phyloP scores from a whole-genome alignment of 306 rosid species.

The Trifolium fragiferum region DNA sequence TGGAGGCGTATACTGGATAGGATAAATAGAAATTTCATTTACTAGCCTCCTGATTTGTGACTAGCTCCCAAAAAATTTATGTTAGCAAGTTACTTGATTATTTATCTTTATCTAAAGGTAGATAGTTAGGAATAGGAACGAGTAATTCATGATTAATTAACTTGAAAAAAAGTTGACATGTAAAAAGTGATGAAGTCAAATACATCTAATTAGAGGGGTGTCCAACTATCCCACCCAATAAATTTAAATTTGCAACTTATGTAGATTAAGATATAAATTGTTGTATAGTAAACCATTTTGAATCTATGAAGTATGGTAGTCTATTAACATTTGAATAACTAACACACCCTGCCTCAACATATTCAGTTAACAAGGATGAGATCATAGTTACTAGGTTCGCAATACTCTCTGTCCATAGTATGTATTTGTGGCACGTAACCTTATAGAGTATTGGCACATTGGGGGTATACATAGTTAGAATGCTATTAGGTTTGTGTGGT shows the following conservation, averaged over 20 bases:
- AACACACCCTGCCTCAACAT: neutral
- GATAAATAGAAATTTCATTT: neutral
- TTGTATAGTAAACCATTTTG: neutral
- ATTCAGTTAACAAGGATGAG: neutral
- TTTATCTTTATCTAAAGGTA: neutral
- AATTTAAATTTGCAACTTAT: neutral
- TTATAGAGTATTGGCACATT: neutral
- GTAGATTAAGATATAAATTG: neutral
- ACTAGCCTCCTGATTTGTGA: neutral
- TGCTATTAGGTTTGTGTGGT: neutral
- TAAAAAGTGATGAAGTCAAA: neutral
- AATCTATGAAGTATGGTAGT: neutral
- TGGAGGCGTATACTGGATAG: neutral
- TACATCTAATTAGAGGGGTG: no score
- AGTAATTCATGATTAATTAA: constrained; percentile 16
- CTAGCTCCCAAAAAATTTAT: neutral
- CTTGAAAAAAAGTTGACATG: neutral
- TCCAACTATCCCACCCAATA: no score
- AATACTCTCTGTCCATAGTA: neutral
- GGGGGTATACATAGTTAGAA: neutral
- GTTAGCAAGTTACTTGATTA: neutral
- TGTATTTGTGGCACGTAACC: neutral
- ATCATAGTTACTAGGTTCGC: neutral
- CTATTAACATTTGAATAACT: neutral
- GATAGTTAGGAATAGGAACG: neutral